Evolutionary conservation across 1,284 basidiomycete genomes (phyloP).

Genomic region (Acaromyces ingoldii): DNA sequence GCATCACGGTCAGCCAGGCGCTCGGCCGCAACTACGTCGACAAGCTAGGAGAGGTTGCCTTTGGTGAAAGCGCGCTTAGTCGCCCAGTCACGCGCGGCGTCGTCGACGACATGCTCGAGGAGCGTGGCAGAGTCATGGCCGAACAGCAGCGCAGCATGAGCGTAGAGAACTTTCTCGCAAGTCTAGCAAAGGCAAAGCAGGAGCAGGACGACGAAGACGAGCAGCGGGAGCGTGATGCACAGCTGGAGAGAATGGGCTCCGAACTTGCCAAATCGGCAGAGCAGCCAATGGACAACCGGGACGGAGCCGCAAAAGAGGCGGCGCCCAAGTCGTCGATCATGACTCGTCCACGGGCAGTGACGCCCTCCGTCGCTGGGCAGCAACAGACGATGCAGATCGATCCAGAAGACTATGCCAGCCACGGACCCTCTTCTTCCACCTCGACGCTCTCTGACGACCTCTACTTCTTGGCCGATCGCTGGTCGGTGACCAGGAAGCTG

Average conservation of each 20-base stretch:
- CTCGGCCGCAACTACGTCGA: slow-evolving; percentile 33
- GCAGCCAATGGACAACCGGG: too few relatives aligned
- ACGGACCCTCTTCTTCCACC: too few relatives aligned
- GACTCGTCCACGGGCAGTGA: too few relatives aligned
- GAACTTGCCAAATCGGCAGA: too few relatives aligned
- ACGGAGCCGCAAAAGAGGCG: too few relatives aligned
- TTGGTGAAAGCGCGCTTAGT: slow-evolving; percentile 34
- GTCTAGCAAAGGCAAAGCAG: slow-evolving; percentile 11
- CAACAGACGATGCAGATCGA: too few relatives aligned
- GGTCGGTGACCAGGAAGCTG: slow-evolving; percentile 18
- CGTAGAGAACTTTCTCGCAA: slow-evolving; percentile 5
- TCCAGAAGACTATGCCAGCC: too few relatives aligned
- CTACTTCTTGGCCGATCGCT: slow-evolving; percentile 24
- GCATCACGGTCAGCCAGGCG: slow-evolving; percentile 23
- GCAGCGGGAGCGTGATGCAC: too few relatives aligned
- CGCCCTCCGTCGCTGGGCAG: too few relatives aligned
- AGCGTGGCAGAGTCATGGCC: slow-evolving; percentile 7
- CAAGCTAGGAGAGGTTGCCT: slow-evolving; percentile 34
- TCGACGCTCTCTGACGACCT: slow-evolving; percentile 6
- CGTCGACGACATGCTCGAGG: slow-evolving; percentile 31
- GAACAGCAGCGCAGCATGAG: slow-evolving; percentile 7
- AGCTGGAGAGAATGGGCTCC: too few relatives aligned
- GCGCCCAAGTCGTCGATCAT: too few relatives aligned
- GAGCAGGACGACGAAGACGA: slow-evolving; percentile 20
- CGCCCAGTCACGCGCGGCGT: slow-evolving; percentile 31